Conservation (phyloP, 73 alveolate genomes). For the Tetrahymena elliotti region DNA sequence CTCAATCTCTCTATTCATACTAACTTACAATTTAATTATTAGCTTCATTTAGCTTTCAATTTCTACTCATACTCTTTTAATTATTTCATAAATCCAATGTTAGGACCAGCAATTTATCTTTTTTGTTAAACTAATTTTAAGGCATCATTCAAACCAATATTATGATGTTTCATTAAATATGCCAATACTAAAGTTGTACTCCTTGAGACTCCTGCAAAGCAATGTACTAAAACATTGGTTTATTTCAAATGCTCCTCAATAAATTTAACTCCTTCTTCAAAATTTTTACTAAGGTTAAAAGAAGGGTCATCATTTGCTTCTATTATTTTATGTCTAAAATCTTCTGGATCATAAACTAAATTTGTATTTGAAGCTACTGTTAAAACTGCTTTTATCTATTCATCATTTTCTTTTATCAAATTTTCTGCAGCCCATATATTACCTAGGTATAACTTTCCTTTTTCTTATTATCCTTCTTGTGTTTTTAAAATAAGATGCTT, state of each 20-base stretch:
- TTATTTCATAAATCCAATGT: slow-evolving; percentile 58
- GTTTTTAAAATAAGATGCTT: background rate
- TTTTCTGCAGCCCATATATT: background rate
- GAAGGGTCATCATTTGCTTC: background rate
- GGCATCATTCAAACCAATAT: slow-evolving; percentile 46
- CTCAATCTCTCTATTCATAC: too few species aligned
- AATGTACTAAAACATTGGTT: slow-evolving; percentile 59
- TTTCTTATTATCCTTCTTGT: background rate
- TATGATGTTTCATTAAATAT: slow-evolving; percentile 51
- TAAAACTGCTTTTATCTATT: background rate
- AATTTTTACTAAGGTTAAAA: background rate
- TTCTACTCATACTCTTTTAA: slow-evolving; percentile 46
- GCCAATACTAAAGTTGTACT: slow-evolving; percentile 58
- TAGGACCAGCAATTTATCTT: slow-evolving; percentile 56
- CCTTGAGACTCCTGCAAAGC: slow-evolving; percentile 67
- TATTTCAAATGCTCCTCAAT: slow-evolving; percentile 9
- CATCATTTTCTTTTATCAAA: background rate
- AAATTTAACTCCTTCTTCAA: slow-evolving; percentile 28
- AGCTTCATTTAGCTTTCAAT: background rate
- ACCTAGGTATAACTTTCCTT: background rate
- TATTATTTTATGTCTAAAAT: background rate
- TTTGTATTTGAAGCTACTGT: background rate
- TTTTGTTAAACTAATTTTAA: slow-evolving; percentile 33
- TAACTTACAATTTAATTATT: background rate
- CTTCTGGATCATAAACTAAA: background rate